Conservation (phyloP, 768 basidiomycete genomes). For the Pisolithus orientalis region DNA sequence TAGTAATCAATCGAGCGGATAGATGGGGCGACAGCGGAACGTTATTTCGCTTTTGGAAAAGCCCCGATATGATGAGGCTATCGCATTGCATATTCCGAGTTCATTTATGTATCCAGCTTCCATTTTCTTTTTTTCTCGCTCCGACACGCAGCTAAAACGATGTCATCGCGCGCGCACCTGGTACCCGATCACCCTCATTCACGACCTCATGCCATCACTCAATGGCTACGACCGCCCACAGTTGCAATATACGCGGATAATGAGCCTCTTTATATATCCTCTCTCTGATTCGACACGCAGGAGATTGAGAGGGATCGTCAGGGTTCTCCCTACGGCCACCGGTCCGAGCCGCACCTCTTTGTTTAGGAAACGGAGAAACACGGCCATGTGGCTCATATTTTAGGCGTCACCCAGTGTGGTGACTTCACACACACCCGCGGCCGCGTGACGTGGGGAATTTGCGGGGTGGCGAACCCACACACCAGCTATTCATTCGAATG, state of each 20-base stretch:
- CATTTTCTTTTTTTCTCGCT: conserved; percentile 18
- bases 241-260: too few species aligned
- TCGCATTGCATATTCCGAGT: background rate
- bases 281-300: background rate
- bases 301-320: conserved; percentile 27
- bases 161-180: conserved; percentile 5
- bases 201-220: too few species aligned
- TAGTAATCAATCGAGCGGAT: background rate
- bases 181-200: conserved; percentile 9
- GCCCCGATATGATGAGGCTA: background rate
- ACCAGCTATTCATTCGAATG: too few species aligned
- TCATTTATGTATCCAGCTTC: conserved; percentile 12
- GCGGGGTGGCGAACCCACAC: conserved; percentile 3
- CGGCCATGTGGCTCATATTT: conserved; percentile 12
- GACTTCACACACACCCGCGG: too few species aligned
- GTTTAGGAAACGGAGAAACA: conserved; percentile 6
- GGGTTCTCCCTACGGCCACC: conserved; percentile 10
- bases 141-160: conserved; percentile 12
- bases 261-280: too few species aligned
- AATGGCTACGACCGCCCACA: too few species aligned
- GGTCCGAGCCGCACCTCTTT: conserved; percentile 12
- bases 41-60: background rate
- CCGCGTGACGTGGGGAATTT: conserved; percentile 14
- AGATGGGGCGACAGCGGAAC: background rate
- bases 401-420: conserved; percentile 10